These are phyloP conservation scores for Pholiota microspora DNA, from an alignment of 768 basidiomycete genomes.

Conservation along the genomic window DNA sequence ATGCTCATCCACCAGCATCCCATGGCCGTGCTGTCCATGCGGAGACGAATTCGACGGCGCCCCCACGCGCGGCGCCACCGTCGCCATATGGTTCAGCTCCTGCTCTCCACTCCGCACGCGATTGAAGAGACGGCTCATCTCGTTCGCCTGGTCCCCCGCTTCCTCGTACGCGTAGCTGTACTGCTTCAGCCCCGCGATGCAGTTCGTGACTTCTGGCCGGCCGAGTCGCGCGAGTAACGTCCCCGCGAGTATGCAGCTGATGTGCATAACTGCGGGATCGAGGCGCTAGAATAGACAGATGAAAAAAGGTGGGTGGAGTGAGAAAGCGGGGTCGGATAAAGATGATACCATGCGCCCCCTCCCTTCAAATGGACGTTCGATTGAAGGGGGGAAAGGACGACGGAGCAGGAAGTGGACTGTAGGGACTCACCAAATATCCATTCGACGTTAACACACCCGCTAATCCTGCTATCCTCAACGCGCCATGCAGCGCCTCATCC, in stretches of 20 bases:
- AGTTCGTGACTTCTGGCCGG: conserved; percentile 78
- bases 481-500: conserved; percentile 83
- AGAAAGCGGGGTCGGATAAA: no score
- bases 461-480: conserved; percentile 86
- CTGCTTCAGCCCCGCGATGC: conserved; percentile 83
- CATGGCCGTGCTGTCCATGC: conserved; percentile 19
- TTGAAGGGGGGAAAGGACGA: no score
- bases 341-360: no score
- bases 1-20: conserved; percentile 30
- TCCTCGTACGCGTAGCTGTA: conserved; percentile 89
- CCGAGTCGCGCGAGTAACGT: conserved; percentile 79
- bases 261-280: conserved; percentile 88
- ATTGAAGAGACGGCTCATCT: conserved; percentile 57
- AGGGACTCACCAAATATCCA: conserved; percentile 70
- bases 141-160: conserved; percentile 71
- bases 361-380: not conserved
- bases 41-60: conserved; percentile 22
- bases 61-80: conserved; percentile 33
- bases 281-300: conserved; percentile 46
- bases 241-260: conserved; percentile 82
- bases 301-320: not conserved
- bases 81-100: conserved; percentile 49
- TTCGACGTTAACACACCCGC: conserved; percentile 83
- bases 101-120: conserved; percentile 39
- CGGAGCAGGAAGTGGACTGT: not conserved